phyloP scores from a whole-genome alignment of 164 flowering plant species.

The Magnolia kwangsiensis region DNA sequence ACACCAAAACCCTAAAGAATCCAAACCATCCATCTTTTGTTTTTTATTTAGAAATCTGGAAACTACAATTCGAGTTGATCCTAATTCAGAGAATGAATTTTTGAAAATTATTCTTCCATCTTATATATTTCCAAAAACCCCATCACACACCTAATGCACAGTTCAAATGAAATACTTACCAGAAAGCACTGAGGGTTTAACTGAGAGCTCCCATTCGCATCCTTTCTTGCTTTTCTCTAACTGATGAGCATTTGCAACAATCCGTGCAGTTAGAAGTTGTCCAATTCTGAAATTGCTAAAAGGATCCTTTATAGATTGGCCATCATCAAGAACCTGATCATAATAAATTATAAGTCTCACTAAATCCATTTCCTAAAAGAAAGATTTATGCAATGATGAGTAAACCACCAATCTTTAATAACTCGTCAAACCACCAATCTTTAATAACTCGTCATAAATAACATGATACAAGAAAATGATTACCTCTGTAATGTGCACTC shows the following conservation, averaged over 20 bases:
- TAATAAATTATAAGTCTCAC: not conserved
- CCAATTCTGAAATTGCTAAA: slow-evolving; percentile 66
- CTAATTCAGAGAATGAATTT: too few relatives aligned
- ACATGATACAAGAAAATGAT: not conserved
- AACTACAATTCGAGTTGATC: too few relatives aligned
- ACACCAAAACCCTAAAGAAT: too few relatives aligned
- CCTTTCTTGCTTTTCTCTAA: slow-evolving; percentile 31
- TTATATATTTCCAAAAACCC: too few relatives aligned
- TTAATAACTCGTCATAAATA: too few relatives aligned
- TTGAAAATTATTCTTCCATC: too few relatives aligned
- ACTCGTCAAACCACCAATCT: too few relatives aligned
- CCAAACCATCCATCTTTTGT: too few relatives aligned
- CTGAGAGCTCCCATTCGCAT: slow-evolving; percentile 71
- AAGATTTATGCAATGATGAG: too few relatives aligned
- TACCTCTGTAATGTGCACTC: slow-evolving; percentile 94
- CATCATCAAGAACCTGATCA: slow-evolving; percentile 53
- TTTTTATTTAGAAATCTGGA: too few relatives aligned
- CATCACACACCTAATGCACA: too few relatives aligned
- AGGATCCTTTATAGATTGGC: slow-evolving; percentile 42
- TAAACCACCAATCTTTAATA: not conserved
- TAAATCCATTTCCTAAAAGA: not conserved
- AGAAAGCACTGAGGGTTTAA: slow-evolving; percentile 53
- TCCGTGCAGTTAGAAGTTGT: slow-evolving; percentile 62
- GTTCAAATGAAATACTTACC: slow-evolving; percentile 31
- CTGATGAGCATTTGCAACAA: slow-evolving; percentile 44